Evolutionary conservation across 306 rosid species (phyloP).

Genomic region (Ormosia semicastrata): DNA sequence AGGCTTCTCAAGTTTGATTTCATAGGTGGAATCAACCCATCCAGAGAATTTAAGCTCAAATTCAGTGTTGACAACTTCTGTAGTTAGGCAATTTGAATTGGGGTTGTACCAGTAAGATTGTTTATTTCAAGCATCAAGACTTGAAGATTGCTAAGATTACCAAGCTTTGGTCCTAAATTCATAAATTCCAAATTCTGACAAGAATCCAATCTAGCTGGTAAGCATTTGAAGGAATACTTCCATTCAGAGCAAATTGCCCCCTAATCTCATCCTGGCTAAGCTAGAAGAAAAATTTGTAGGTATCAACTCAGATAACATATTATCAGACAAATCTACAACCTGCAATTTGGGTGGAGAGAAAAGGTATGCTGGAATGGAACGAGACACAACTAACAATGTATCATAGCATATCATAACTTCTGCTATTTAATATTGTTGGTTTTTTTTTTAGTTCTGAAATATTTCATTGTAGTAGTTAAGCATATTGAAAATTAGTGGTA

Average conservation of each 20-base stretch:
- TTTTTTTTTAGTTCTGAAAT: too few species aligned
- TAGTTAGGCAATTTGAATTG: conserved; percentile 36
- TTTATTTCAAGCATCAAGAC: conserved; percentile 64
- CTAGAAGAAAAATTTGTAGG: conserved; percentile 43
- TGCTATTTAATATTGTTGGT: too few species aligned
- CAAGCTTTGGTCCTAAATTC: conserved; percentile 55
- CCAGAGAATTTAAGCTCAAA: conserved; percentile 63
- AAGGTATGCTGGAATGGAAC: conserved; percentile 52
- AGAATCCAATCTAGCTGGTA: conserved; percentile 45
- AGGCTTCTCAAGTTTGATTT: conserved; percentile 44
- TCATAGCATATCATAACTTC: too few species aligned
- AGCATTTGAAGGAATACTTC: conserved; percentile 33
- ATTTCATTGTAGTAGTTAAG: too few species aligned
- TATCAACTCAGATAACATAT: conserved; percentile 41
- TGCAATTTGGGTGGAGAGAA: conserved; percentile 39
- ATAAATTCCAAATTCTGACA: conserved; percentile 50
- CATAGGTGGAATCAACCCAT: conserved; percentile 55
- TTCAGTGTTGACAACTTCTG: conserved; percentile 39
- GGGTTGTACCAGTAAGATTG: conserved; percentile 53
- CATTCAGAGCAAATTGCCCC: conserved; percentile 50
- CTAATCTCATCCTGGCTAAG: conserved; percentile 68
- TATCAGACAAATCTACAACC: conserved; percentile 62
- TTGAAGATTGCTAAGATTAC: conserved; percentile 45
- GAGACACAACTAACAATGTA: conserved; percentile 4
- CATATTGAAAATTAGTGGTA: too few species aligned